Evolutionary conservation across 2,329 filamentous ascomycete species (phyloP), one percentile per base, ranked within the genome.

Genomic region (Massarina eburnea): DNA sequence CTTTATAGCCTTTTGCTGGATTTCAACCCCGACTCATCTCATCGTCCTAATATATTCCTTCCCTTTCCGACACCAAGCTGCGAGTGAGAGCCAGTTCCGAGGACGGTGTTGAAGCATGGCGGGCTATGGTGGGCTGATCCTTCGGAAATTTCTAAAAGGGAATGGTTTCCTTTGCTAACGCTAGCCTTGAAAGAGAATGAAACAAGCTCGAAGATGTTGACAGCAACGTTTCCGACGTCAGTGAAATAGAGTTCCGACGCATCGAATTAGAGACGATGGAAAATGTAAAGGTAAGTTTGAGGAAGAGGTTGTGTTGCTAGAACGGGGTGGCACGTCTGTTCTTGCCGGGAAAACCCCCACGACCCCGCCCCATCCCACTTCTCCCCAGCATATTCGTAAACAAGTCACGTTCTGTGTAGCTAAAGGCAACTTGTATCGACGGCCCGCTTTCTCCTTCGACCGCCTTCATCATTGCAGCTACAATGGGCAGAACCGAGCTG

Each of bases 371-470:
- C 35, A 43, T 49, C 18, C 39, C 15, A 41, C 39, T 12, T 37
- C 44, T 42, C 29, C 43, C 36, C 22, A 38, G 42, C 48, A 38
- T 33, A 47, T 34, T 36, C 20, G 20, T 38, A 43, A 36, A 38
- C 37, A 38, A 34, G 46, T 43, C 48, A 49, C 48, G 40, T 45
- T 46, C 48, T 40, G 33, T 41, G 46, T 58, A 54, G 48, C 55
- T 57, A 64, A 57, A 42, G 56, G 59, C 56, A 68, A 59, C 54
- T 59, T 60, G 65, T 65, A 62, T 59, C 57, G 58, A 58, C 66
- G 66, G 66, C 54, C 66, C 66, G 66, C 2, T 42, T 22, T 45
- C 48, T 48, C 66, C 66, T 67, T 49, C 67, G 59, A 69, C 65
- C 66, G 66, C 66, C 63, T 51, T 50, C 39, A 41, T 47, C 53